These are phyloP conservation scores for Plasmodium reichenowi DNA, from an alignment of 169 alveolate species.

Conservation along the genomic window DNA sequence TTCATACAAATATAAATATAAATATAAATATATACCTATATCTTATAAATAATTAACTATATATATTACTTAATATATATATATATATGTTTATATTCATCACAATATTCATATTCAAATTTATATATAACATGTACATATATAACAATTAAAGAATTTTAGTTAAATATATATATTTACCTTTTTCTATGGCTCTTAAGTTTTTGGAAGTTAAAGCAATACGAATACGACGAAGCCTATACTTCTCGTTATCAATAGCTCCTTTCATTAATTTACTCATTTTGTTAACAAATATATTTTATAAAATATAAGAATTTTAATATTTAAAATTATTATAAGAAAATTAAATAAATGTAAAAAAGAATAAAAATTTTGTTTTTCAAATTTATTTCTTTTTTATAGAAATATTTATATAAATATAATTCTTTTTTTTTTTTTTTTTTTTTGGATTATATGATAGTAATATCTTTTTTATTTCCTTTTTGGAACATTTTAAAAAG, in stretches of 20 bases:
- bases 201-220: slow-evolving; percentile 94
- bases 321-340: neutral
- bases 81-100: no score
- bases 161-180: slow-evolving; percentile 58
- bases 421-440: neutral
- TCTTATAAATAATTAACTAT: neutral
- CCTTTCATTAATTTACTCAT: slow-evolving; percentile 87
- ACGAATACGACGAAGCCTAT: slow-evolving; percentile 92
- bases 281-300: slow-evolving; percentile 43
- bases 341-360: neutral
- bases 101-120: neutral
- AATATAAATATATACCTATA: neutral
- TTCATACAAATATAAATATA: neutral
- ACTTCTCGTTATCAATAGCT: slow-evolving; percentile 91
- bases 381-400: slow-evolving; percentile 32
- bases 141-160: neutral
- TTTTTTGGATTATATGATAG: neutral
- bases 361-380: slow-evolving; percentile 8
- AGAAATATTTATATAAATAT: slow-evolving; percentile 16
- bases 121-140: neutral
- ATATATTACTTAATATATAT: neutral
- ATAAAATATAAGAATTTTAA: neutral
- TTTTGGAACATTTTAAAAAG: slow-evolving; percentile 65
- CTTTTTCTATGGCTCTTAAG: slow-evolving; percentile 91
- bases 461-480: slow-evolving; percentile 14